Percentiles rank a stretch among this genome's conserved stretches.
Conservation (phyloP, 73 alveolate genomes). For the Blepharisma japonicum region DNA sequence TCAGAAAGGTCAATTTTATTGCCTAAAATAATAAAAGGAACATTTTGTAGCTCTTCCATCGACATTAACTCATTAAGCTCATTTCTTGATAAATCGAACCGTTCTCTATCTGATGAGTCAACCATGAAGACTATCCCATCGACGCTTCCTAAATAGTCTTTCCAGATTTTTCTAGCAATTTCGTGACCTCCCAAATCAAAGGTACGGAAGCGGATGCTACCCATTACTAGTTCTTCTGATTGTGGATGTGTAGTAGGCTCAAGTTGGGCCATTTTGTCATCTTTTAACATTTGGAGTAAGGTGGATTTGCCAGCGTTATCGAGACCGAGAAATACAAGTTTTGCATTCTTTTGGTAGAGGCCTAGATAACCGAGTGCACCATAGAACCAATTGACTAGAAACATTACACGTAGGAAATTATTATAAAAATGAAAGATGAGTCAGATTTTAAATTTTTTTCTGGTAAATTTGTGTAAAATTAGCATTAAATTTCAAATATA, state of each 20-base stretch:
- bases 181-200: slow-evolving; percentile 99
- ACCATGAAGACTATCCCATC: slow-evolving; percentile 97
- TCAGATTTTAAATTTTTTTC: too few species aligned
- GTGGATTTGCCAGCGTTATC: slow-evolving; percentile 91
- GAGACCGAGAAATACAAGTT: slow-evolving; percentile 89
- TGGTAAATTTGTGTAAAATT: too few species aligned
- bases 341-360: slow-evolving; percentile 94
- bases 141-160: slow-evolving; percentile 95
- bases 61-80: slow-evolving; percentile 79
- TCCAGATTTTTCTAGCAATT: slow-evolving; percentile 96
- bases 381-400: slow-evolving; percentile 77
- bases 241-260: slow-evolving; percentile 99
- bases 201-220: slow-evolving; percentile 95
- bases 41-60: slow-evolving; percentile 70
- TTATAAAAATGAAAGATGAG: too few species aligned
- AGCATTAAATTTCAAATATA: too few species aligned
- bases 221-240: slow-evolving; percentile 96
- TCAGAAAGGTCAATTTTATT: slow-evolving; percentile 96
- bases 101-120: slow-evolving; percentile 95
- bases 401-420: slow-evolving; percentile 45
- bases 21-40: slow-evolving; percentile 97
- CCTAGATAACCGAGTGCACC: slow-evolving; percentile 83
- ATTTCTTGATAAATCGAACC: slow-evolving; percentile 87
- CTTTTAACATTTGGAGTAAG: slow-evolving; percentile 92
- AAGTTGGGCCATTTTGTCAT: slow-evolving; percentile 94